These are phyloP conservation scores for Candida sanyiensis DNA, from an alignment of 805 yeast species.

Conservation along the genomic window DNA sequence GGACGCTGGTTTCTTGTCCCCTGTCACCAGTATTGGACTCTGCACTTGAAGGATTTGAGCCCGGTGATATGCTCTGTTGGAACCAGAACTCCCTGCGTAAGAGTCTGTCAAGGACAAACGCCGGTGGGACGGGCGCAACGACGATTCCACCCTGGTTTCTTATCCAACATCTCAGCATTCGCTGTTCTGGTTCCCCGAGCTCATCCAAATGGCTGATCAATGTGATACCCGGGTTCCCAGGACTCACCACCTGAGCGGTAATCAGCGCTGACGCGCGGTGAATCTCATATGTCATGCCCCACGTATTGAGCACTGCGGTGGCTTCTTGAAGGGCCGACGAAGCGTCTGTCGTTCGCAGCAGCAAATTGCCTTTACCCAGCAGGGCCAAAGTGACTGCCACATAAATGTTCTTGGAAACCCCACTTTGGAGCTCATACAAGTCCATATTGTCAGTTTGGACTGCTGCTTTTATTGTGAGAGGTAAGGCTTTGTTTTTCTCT, in stretches of 20 bases:
- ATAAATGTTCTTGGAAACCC: constrained; percentile 8
- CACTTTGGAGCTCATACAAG: background rate
- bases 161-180: constrained; percentile 1
- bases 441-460: background rate
- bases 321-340: background rate
- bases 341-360: constrained; percentile 13
- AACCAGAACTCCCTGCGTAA: constrained; percentile 29
- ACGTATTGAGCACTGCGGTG: background rate
- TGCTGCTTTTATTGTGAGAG: too few relatives aligned
- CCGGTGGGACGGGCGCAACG: background rate
- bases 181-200: background rate
- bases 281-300: background rate
- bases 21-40: constrained; percentile 1
- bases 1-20: background rate
- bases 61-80: constrained; percentile 24
- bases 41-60: constrained; percentile 5
- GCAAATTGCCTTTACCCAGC: constrained; percentile 25
- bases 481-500: too few relatives aligned
- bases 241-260: too few relatives aligned
- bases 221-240: too few relatives aligned
- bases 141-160: background rate
- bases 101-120: background rate
- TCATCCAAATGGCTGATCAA: background rate
- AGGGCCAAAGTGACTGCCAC: constrained; percentile 15
- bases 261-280: too few relatives aligned